Conservation (phyloP, 805 yeast species). For the Millerozyma acaciae region DNA sequence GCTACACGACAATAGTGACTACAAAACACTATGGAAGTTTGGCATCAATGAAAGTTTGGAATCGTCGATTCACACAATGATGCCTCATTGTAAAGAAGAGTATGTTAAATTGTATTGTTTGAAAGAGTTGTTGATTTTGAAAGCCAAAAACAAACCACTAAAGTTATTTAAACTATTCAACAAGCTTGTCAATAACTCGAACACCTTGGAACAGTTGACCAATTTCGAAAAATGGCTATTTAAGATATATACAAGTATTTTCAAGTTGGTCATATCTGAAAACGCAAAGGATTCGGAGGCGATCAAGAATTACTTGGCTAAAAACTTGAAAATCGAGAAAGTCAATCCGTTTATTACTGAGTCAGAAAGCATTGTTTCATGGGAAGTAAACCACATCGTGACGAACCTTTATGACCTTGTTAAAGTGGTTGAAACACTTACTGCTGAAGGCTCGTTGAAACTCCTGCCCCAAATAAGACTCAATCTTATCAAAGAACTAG, state of each 20-base stretch:
- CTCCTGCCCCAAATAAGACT: too few relatives aligned
- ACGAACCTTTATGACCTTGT: constrained; percentile 13
- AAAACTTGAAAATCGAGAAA: constrained; percentile 29
- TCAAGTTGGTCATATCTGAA: constrained; percentile 21
- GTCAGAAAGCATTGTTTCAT: constrained; percentile 11
- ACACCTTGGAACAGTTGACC: constrained; percentile 9
- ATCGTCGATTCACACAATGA: constrained; percentile 12
- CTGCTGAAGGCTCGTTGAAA: too few relatives aligned
- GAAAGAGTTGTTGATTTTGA: constrained; percentile 43
- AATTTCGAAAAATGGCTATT: constrained; percentile 23
- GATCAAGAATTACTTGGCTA: constrained; percentile 22
- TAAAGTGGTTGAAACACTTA: constrained; percentile 11
- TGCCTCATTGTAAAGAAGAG: constrained; percentile 19
- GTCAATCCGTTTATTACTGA: constrained; percentile 15
- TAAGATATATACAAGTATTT: constrained; percentile 24
- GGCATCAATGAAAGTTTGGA: constrained; percentile 30
- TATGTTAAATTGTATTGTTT: constrained; percentile 36
- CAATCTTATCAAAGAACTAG: too few relatives aligned
- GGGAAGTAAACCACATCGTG: constrained; percentile 18
- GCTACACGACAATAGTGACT: constrained; percentile 59
- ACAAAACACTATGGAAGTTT: constrained; percentile 49
- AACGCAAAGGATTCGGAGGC: constrained; percentile 20
- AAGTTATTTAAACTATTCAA: constrained; percentile 22
- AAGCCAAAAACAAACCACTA: constrained; percentile 22
- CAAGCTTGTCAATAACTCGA: constrained; percentile 17